phyloP scores from a whole-genome alignment of 2,329 filamentous ascomycete species.

The Pseudocercospora eumusae region DNA sequence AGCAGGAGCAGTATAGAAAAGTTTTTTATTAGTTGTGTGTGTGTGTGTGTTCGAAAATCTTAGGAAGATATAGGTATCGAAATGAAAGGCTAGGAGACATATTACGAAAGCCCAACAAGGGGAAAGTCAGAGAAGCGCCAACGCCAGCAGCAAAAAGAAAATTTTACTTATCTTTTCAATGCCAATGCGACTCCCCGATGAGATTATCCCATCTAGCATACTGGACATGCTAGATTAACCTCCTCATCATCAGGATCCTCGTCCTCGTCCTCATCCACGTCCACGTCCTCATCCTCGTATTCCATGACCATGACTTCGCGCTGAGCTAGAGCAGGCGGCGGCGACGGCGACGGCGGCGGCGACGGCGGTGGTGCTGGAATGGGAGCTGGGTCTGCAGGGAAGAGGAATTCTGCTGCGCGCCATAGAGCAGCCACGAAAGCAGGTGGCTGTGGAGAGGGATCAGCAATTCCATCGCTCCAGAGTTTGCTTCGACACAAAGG shows the following conservation, averaged over 20 bases:
- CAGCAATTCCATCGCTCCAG: not conserved
- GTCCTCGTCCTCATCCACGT: not conserved
- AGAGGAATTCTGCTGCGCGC: too few relatives aligned
- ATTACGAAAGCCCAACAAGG: too few relatives aligned
- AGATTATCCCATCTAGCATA: not conserved
- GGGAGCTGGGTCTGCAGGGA: not conserved
- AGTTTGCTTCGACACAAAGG: not conserved
- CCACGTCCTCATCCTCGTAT: not conserved
- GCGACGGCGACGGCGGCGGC: too few relatives aligned
- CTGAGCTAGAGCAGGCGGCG: not conserved
- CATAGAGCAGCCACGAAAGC: too few relatives aligned
- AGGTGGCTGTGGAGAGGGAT: not conserved
- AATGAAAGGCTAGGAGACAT: too few relatives aligned
- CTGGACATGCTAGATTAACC: not conserved
- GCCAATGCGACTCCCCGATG: too few relatives aligned
- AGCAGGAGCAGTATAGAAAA: too few relatives aligned
- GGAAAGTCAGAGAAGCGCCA: too few relatives aligned
- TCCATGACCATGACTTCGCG: not conserved
- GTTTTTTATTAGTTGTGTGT: too few relatives aligned
- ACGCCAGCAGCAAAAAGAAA: constrained; percentile 13
- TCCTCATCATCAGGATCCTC: not conserved
- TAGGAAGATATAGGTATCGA: too few relatives aligned
- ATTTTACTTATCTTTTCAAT: too few relatives aligned
- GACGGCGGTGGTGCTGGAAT: not conserved
- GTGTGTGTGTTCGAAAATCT: too few relatives aligned